phyloP scores from a whole-genome alignment of 2,329 filamentous ascomycete genomes.

The Colletotrichum sidae region DNA sequence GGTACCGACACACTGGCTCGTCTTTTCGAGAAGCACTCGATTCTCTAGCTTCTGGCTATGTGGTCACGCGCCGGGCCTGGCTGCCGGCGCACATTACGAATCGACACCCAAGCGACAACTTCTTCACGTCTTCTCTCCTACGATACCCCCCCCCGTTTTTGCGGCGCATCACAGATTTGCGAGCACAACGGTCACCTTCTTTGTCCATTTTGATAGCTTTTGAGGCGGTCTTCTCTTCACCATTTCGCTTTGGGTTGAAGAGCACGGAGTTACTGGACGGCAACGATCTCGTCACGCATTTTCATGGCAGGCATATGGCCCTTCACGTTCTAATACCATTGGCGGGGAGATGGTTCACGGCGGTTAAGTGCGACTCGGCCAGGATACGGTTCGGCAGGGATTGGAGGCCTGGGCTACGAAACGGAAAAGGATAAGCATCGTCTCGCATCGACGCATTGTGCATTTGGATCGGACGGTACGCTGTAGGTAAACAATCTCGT shows the following conservation, averaged over 20 bases:
- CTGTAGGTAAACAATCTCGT: no score
- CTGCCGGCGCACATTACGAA: conserved; percentile 11
- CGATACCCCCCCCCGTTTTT: conserved; percentile 38
- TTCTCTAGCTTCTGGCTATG: conserved; percentile 55
- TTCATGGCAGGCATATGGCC: conserved; percentile 4
- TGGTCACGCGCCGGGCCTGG: background rate
- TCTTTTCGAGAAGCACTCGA: conserved; percentile 64
- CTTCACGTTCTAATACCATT: conserved; percentile 18
- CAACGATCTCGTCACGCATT: conserved; percentile 17
- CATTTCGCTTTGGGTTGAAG: background rate
- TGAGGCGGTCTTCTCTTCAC: background rate
- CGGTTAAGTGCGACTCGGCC: conserved; percentile 1
- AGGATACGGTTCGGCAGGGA: conserved; percentile 11
- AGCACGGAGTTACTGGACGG: background rate
- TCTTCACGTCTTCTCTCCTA: conserved; percentile 33
- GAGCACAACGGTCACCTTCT: conserved; percentile 18
- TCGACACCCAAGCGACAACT: conserved; percentile 1
- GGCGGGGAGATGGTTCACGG: conserved; percentile 1
- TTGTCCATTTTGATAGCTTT: conserved; percentile 5
- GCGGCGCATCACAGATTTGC: conserved; percentile 22
- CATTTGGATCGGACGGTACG: conserved; percentile 8
- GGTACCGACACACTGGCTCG: conserved; percentile 64
- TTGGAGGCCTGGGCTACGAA: background rate
- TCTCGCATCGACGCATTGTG: conserved; percentile 12
- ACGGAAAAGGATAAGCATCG: conserved; percentile 8